These are phyloP conservation scores for Bothriochloa decipiens DNA, from an alignment of 176 grass and related monocot genomes.

Conservation along the genomic window DNA sequence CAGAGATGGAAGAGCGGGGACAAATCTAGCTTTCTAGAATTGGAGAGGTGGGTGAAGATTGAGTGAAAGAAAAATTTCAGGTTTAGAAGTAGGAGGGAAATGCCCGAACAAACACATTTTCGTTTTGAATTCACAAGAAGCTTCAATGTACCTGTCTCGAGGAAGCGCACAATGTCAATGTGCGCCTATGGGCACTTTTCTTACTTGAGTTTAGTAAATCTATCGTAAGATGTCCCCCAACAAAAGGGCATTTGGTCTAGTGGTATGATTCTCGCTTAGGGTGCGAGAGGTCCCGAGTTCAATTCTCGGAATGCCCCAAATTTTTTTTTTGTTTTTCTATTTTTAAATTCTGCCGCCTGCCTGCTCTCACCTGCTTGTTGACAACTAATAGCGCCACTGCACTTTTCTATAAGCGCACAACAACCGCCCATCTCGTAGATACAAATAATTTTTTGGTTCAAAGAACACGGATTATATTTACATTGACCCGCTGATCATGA, in stretches of 20 bases:
- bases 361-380: not conserved
- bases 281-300: conserved; percentile 97
- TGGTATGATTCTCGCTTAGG: conserved; percentile 99
- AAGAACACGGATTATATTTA: not conserved
- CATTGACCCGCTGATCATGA: not conserved
- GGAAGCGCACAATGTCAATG: no score
- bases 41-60: no score
- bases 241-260: conserved; percentile 99
- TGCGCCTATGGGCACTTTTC: no score
- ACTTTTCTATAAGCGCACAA: not conserved
- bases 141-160: no score
- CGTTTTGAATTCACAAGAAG: not conserved
- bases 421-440: not conserved
- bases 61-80: no score
- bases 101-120: not conserved
- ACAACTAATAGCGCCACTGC: not conserved
- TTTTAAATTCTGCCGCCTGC: not conserved
- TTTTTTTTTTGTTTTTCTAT: not conserved
- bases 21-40: no score
- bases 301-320: conserved; percentile 88
- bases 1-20: no score
- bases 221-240: no score
- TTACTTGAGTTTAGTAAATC: no score
- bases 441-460: not conserved
- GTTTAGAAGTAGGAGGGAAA: not conserved